Evolutionary conservation across 495 filamentous ascomycete species (phyloP).

Genomic region (Penicillium turbatum): DNA sequence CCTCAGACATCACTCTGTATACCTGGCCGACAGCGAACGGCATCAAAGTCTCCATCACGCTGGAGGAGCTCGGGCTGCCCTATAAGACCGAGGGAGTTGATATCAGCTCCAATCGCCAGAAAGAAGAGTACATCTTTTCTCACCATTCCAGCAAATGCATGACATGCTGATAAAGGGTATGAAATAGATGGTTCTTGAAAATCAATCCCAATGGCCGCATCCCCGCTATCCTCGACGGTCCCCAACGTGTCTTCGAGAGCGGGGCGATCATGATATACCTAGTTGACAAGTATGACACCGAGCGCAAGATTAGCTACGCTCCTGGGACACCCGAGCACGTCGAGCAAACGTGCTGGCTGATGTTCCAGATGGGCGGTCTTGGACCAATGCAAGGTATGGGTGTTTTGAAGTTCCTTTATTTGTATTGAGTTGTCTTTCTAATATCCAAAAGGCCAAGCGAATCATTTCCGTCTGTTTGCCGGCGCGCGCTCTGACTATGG

Average conservation of each 20-base stretch:
- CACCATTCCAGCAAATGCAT: background rate
- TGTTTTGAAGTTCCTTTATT: background rate
- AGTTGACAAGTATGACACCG: conserved; percentile 42
- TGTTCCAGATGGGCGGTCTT: conserved; percentile 41
- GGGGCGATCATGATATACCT: conserved; percentile 49
- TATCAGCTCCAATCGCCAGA: conserved; percentile 64
- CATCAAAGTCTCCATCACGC: conserved; percentile 68
- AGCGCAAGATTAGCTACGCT: conserved; percentile 41
- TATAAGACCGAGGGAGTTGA: conserved; percentile 61
- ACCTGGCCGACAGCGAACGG: conserved; percentile 38
- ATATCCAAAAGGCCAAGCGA: conserved; percentile 34
- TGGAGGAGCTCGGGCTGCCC: conserved; percentile 72
- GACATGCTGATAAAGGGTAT: conserved; percentile 4
- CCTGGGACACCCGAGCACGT: conserved; percentile 40
- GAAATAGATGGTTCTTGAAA: conserved; percentile 64
- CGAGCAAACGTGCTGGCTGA: conserved; percentile 44
- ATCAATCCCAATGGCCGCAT: conserved; percentile 93
- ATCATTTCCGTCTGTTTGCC: conserved; percentile 40
- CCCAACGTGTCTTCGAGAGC: conserved; percentile 44
- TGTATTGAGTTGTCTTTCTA: background rate
- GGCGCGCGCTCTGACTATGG: conserved; percentile 36
- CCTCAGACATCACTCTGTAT: conserved; percentile 37
- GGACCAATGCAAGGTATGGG: conserved; percentile 38
- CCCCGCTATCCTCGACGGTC: conserved; percentile 56
- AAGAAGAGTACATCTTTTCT: conserved; percentile 47